These are phyloP conservation scores for Neonectria magnoliae DNA, from an alignment of 2,329 filamentous ascomycete genomes.

Conservation along the genomic window DNA sequence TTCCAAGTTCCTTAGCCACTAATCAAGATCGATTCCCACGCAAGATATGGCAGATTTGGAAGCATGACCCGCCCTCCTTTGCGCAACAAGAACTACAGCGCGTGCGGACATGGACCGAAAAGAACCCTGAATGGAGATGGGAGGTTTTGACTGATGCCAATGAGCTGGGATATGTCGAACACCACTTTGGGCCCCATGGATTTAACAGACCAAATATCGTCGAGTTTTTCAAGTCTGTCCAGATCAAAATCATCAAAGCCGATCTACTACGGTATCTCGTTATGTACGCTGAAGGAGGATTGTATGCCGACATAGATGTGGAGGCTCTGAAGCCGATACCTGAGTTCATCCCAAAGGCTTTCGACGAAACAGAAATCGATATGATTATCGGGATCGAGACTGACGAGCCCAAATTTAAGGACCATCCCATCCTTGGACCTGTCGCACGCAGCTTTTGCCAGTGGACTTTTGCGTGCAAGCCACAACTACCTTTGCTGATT, in stretches of 20 bases:
- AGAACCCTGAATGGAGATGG: conserved; percentile 14
- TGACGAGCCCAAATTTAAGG: conserved; percentile 2
- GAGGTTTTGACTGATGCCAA: conserved; percentile 15
- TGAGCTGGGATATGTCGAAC: conserved; percentile 10
- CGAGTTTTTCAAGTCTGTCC: conserved; percentile 1
- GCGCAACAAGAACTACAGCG: neutral
- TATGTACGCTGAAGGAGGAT: conserved; percentile 12
- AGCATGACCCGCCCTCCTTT: conserved; percentile 5
- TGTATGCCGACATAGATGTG: conserved; percentile 13
- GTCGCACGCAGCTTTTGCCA: conserved; percentile 6
- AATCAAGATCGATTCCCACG: conserved; percentile 5
- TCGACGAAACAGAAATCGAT: conserved; percentile 6
- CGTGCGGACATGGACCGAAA: conserved; percentile 5
- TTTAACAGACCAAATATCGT: conserved; percentile 12
- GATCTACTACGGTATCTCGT: conserved; percentile 9
- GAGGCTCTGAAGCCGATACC: conserved; percentile 6
- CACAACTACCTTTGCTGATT: conserved; percentile 5
- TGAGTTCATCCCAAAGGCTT: conserved; percentile 7
- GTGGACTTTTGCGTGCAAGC: conserved; percentile 11
- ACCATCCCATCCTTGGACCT: conserved; percentile 6
- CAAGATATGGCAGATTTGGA: conserved; percentile 13
- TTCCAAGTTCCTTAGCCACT: neutral
- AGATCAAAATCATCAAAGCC: neutral
- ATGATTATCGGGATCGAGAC: conserved; percentile 2
- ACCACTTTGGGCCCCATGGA: conserved; percentile 11